Evolutionary conservation across 345 rosid species (phyloP).

Genomic region (Ricinus communis): DNA sequence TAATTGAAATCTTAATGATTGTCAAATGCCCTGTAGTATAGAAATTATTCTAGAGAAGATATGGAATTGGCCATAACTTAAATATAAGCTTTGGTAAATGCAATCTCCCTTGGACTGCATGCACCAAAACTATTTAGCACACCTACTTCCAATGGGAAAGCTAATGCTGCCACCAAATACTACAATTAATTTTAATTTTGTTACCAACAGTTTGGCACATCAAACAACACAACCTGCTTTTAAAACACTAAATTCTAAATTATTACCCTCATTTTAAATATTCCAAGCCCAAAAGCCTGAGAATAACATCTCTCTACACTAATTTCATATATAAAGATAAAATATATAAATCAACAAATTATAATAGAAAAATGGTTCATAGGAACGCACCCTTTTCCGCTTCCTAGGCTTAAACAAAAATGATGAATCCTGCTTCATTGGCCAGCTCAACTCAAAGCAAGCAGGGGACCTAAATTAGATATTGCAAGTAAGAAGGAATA

Average conservation of each 20-base stretch:
- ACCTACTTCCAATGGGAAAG: neutral
- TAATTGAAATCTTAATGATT: neutral
- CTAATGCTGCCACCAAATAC: neutral
- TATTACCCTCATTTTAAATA: neutral
- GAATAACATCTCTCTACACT: neutral
- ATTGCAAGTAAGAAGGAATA: slow-evolving; percentile 23
- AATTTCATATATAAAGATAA: neutral
- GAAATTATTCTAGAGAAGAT: too few relatives aligned
- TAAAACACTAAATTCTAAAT: neutral
- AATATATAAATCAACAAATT: neutral
- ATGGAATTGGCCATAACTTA: too few relatives aligned
- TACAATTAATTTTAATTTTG: neutral
- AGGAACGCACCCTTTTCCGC: slow-evolving; percentile 72
- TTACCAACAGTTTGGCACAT: neutral
- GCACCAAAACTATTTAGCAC: neutral
- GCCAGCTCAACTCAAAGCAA: slow-evolving; percentile 91
- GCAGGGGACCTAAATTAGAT: slow-evolving; percentile 69
- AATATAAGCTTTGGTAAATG: neutral
- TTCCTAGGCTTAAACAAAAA: slow-evolving; percentile 56
- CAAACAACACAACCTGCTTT: neutral
- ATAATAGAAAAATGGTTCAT: neutral
- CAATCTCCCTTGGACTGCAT: neutral
- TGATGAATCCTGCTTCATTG: slow-evolving; percentile 54
- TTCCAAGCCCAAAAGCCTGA: neutral
- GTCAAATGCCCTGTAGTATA: too few relatives aligned